phyloP scores from a whole-genome alignment of 345 rosid genomes.

The Microthlaspi erraticum region DNA sequence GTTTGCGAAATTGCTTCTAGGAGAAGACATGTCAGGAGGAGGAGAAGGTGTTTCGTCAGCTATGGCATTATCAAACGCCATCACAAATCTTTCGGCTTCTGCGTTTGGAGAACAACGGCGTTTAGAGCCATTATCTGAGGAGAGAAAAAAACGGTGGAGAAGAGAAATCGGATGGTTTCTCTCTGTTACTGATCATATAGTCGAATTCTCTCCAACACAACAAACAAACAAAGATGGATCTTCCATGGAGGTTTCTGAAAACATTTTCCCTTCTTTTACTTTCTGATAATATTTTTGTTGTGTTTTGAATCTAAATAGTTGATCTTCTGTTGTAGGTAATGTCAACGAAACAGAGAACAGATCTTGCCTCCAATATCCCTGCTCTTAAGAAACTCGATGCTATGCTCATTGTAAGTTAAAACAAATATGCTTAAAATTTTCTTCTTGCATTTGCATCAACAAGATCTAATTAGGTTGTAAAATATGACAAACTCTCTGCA shows the following conservation, averaged over 20 bases:
- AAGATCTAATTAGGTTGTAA: neutral
- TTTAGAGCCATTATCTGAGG: constrained; percentile 65
- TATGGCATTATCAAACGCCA: constrained; percentile 66
- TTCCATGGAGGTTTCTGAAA: constrained; percentile 57
- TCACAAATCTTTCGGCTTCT: constrained; percentile 58
- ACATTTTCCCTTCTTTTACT: neutral
- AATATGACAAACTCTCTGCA: constrained; percentile 23
- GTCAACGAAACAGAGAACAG: constrained; percentile 75
- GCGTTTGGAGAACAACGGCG: constrained; percentile 54
- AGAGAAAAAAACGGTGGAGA: constrained; percentile 62
- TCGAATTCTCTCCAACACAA: constrained; percentile 67
- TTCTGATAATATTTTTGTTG: neutral
- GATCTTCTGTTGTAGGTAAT: constrained; percentile 60
- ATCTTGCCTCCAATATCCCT: constrained; percentile 88
- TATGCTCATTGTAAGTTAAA: constrained; percentile 76
- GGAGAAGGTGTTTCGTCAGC: constrained; percentile 82
- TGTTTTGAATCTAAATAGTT: constrained; percentile 13
- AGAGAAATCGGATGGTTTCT: constrained; percentile 70
- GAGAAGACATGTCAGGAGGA: constrained; percentile 88
- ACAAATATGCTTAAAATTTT: neutral
- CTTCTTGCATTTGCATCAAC: constrained; percentile 11
- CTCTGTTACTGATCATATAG: constrained; percentile 70
- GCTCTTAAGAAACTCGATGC: constrained; percentile 82
- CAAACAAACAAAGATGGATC: constrained; percentile 62
- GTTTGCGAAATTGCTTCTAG: constrained; percentile 66